Base-by-base conservation (phyloP, 164 flowering plant species). In the Tinospora cordifolia region DNA sequence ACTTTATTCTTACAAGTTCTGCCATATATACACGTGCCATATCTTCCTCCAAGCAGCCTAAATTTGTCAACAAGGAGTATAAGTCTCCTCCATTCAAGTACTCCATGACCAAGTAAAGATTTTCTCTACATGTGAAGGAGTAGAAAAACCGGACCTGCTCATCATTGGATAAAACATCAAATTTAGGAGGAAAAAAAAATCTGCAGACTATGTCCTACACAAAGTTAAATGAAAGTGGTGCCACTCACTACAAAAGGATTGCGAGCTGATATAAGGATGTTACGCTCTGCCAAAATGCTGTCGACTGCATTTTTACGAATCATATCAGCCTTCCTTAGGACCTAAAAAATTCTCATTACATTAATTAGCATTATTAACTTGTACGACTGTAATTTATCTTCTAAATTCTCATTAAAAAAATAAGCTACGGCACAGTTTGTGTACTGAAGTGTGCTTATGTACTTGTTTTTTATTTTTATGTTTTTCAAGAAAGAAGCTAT, bases 41-140 rank as follows among this genome's bases (percentile, higher is more conserved):
- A 57, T 87, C 92, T 84, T 90, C 98, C 68, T 90, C 95, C 78
- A 95, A 84, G 82, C 98, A 95, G 47, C 98, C 99, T 58, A 95
- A 77, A 79, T 83, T 92, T 84, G 83, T 88, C 77, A 92, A 74
- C 62, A 95, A 67, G 46, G 99, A 95, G 77, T 82, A 95, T 58
- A 95, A 96, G 78, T 95, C 99, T 73, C 99, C 98, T 67, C 99
- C 99, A 84, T 92, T 95, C 67, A 91, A 72, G 75, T 91, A 95
- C 79, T 95, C 99, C 99, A 95, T 95, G 14, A 95, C 99, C 69
- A 95, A 76, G 81, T 95, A 95, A 69, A 95, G 98, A 76, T 95
- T 95, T 75, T 95, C 99, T 78, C 90, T 87, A 81, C 98, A 92
- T 63, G 99, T 95, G 87, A 95, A 95, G 70, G 99, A 95, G 82